phyloP scores from a whole-genome alignment of 495 filamentous ascomycete species.

The Penicillium pancosmium region DNA sequence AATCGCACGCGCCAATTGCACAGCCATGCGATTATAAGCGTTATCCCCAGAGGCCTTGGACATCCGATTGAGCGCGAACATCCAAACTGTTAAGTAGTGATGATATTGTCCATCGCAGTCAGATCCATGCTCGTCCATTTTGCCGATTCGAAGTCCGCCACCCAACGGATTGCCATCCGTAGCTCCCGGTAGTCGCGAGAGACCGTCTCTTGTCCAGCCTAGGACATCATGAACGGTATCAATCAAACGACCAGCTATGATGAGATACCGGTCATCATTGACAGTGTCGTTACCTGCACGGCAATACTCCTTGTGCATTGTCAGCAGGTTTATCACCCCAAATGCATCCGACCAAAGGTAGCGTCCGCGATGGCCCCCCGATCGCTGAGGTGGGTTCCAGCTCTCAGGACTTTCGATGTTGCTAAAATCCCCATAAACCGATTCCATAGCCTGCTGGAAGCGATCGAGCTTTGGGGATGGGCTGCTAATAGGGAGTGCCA shows the following conservation, averaged over 20 bases:
- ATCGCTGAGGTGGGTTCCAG: conserved; percentile 51
- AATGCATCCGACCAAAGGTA: conserved; percentile 74
- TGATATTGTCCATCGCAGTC: conserved; percentile 71
- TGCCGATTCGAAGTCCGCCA: conserved; percentile 68
- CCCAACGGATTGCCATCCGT: conserved; percentile 56
- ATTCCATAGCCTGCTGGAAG: conserved; percentile 43
- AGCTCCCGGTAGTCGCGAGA: conserved; percentile 52
- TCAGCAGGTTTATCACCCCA: conserved; percentile 68
- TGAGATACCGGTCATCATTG: conserved; percentile 47
- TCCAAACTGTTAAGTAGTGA: conserved; percentile 71
- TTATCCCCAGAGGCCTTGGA: conserved; percentile 52
- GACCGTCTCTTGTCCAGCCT: conserved; percentile 56
- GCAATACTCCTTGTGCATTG: conserved; percentile 51
- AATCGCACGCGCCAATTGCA: conserved; percentile 60
- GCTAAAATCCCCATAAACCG: conserved; percentile 43
- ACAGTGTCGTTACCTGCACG: background rate
- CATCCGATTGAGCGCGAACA: conserved; percentile 69
- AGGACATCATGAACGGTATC: conserved; percentile 59
- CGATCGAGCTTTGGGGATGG: conserved; percentile 35
- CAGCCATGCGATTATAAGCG: conserved; percentile 55
- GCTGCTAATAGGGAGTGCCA: conserved; percentile 28
- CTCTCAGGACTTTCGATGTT: conserved; percentile 30
- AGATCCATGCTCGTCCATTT: conserved; percentile 49
- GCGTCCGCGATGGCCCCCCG: conserved; percentile 65
- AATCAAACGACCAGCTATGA: conserved; percentile 54